Evolutionary conservation across 345 rosid genomes (phyloP), one percentile per base, ranked within the genome.

Genomic region (Eucalyptus marginata): DNA sequence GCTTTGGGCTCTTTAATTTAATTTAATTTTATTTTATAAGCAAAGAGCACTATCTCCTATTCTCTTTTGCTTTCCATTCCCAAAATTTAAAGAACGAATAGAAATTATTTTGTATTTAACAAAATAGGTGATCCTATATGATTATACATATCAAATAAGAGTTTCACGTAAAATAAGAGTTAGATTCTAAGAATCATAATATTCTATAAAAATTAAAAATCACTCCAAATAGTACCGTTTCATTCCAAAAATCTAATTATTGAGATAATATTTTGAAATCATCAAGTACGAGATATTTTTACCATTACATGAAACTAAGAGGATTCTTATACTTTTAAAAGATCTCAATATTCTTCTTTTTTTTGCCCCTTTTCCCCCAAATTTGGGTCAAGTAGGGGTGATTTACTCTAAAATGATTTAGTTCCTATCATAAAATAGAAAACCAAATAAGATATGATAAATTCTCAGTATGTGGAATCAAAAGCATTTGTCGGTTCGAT

Each of bases 401-500:
- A 31, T 16, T 4, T 4, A 16, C 8, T 31, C 3, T 4, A 1
- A 64, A 64, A 3, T 13, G 18, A 62, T 10, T 4, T 2, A 10
- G 3, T 64, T 64, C 10, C 10, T 43, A 31, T 1, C 6, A 31
- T 68, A 68, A 2, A 66, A 31, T 7, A 8, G 4, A 16, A 6
- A 68, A 68, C 0, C 0, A 0, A 2, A 68, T 16, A 0, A 7
- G 3, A 68, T 68, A 16, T 0, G 11, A 5, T 68, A 1, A 3
- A 2, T 8, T 1, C 4, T 36, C 1, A 68, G 7, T 31, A 0
- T 15, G 2, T 31, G 12, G 43, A 68, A 68, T 31, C 1, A 52
- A 52, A 52, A 52, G 24, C 2, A 3, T 0, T 0, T 0, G 2
- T 52, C 5, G 7, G 0, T 56, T 0, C 0, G 0, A 25, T 56